A percentile compares a stretch with the other conserved stretches of the same genome.
Evolutionary conservation across 345 rosid species (phyloP).

Genomic region (Stellera chamaejasme): DNA sequence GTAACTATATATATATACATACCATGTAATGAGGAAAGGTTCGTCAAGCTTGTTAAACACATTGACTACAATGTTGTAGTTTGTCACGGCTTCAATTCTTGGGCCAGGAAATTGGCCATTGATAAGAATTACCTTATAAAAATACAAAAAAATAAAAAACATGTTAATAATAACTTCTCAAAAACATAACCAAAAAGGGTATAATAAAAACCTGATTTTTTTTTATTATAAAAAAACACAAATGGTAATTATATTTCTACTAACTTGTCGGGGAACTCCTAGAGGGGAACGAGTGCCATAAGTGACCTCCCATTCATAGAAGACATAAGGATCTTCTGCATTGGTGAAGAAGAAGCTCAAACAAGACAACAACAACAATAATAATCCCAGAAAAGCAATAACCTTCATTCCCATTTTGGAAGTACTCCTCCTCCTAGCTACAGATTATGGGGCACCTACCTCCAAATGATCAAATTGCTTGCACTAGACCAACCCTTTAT

Average conservation of each 20-base stretch:
- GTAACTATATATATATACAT: neutral
- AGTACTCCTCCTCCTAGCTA: too few species aligned
- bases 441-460: too few species aligned
- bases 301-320: slow-evolving; percentile 3
- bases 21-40: slow-evolving; percentile 82
- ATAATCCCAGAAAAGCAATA: slow-evolving; percentile 4
- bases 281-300: slow-evolving; percentile 10
- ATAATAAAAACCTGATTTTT: too few species aligned
- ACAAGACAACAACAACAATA: slow-evolving; percentile 10
- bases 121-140: slow-evolving; percentile 75
- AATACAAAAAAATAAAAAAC: neutral
- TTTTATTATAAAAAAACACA: too few species aligned
- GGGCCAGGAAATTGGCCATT: slow-evolving; percentile 93
- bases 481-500: too few species aligned
- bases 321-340: slow-evolving; percentile 12
- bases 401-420: slow-evolving; percentile 3
- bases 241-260: neutral
- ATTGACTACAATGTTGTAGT: slow-evolving; percentile 65
- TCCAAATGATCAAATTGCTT: too few species aligned
- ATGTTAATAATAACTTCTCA: neutral
- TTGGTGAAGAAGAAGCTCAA: neutral
- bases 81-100: slow-evolving; percentile 60
- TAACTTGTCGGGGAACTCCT: slow-evolving; percentile 8
- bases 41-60: slow-evolving; percentile 65
- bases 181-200: too few species aligned